phyloP scores from a whole-genome alignment of 495 filamentous ascomycete genomes.

The Chaetomium fimeti region DNA sequence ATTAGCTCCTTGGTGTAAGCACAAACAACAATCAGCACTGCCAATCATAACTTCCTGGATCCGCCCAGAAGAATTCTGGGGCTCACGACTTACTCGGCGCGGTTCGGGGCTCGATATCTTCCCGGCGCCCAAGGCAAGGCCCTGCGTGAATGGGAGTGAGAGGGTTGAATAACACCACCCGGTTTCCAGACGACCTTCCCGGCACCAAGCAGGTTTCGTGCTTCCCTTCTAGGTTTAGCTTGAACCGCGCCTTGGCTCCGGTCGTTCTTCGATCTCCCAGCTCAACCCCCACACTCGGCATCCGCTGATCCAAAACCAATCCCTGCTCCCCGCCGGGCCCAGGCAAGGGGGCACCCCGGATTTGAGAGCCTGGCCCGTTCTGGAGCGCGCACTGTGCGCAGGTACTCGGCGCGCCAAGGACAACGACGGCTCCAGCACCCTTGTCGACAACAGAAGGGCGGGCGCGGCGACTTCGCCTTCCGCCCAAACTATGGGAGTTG shows the following conservation, averaged over 20 bases:
- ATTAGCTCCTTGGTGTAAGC: slow-evolving; percentile 10
- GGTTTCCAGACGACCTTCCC: too few species aligned
- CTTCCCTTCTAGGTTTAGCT: slow-evolving; percentile 11
- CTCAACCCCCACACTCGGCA: slow-evolving; percentile 42
- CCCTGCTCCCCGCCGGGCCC: slow-evolving; percentile 31
- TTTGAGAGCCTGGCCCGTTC: slow-evolving; percentile 19
- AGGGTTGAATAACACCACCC: neutral
- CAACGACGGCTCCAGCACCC: slow-evolving; percentile 20
- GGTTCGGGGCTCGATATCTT: neutral
- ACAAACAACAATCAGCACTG: neutral
- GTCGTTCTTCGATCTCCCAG: slow-evolving; percentile 12
- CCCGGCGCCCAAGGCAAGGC: neutral
- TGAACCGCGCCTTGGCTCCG: neutral
- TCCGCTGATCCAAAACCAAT: slow-evolving; percentile 29
- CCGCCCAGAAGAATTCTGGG: neutral
- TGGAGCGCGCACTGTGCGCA: slow-evolving; percentile 36
- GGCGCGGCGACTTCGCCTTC: slow-evolving; percentile 19
- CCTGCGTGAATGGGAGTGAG: neutral
- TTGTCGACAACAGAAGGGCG: slow-evolving; percentile 17
- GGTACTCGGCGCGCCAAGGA: slow-evolving; percentile 27
- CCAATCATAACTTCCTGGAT: neutral
- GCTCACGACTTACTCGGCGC: neutral
- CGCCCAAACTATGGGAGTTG: neutral
- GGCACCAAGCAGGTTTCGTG: neutral
- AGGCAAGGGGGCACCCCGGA: slow-evolving; percentile 26